phyloP scores from a whole-genome alignment of 345 rosid genomes.

The Eucalyptus sp. region DNA sequence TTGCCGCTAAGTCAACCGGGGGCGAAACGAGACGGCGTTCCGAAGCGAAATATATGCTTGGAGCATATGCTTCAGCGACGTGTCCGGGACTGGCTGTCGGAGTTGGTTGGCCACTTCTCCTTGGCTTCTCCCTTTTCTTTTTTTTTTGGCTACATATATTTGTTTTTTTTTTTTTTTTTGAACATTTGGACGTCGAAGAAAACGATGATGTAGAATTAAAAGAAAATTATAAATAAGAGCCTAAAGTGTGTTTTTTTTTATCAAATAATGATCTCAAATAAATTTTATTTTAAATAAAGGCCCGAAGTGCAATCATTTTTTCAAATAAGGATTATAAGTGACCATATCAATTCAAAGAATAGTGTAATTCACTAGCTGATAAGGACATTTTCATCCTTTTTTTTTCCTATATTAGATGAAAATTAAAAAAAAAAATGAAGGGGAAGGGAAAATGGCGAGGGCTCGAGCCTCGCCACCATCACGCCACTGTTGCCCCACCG shows the following conservation, averaged over 20 bases:
- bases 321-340: too few relatives aligned
- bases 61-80: background rate
- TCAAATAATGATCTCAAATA: too few relatives aligned
- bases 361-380: rapidly evolving
- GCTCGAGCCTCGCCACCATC: rapidly evolving
- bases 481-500: rapidly evolving
- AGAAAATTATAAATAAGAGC: too few relatives aligned
- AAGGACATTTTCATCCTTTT: too few relatives aligned
- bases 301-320: rapidly evolving
- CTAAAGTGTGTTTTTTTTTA: too few relatives aligned
- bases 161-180: rapidly evolving
- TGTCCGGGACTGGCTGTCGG: background rate
- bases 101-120: background rate
- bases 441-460: too few relatives aligned
- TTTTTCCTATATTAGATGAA: too few relatives aligned
- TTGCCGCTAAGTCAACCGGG: background rate
- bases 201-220: too few relatives aligned
- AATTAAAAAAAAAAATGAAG: rapidly evolving
- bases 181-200: background rate
- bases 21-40: background rate
- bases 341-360: too few relatives aligned
- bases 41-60: background rate
- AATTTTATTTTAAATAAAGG: too few relatives aligned
- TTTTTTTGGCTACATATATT: background rate
- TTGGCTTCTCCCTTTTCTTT: too few relatives aligned